A percentile compares a stretch with the other conserved stretches of the same genome.
phyloP scores from a whole-genome alignment of 176 grass and related monocot genomes.

The Oryza punctata region DNA sequence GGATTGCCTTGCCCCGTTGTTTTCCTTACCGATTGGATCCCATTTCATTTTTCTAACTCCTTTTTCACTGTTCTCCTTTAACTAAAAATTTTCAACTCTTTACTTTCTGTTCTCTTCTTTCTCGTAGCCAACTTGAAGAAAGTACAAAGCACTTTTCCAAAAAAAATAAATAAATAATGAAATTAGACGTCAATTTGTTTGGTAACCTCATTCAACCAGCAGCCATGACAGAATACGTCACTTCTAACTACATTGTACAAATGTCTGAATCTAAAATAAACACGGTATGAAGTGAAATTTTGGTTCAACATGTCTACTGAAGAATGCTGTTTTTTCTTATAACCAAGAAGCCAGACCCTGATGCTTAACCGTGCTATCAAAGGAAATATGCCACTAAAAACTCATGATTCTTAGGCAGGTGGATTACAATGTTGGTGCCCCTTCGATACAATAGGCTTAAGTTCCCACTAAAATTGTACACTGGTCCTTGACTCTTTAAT shows the following conservation, averaged over 20 bases:
- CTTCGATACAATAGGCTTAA: slow-evolving; percentile 32
- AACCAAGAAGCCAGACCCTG: background rate
- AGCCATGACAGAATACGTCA: background rate
- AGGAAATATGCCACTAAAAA: background rate
- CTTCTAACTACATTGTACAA: background rate
- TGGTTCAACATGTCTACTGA: background rate
- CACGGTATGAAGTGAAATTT: background rate
- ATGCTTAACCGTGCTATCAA: background rate
- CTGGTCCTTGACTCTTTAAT: slow-evolving; percentile 6
- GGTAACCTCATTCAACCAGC: no score
- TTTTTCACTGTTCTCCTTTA: no score
- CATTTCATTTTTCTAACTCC: no score
- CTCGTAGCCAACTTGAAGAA: background rate
- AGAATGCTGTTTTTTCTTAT: background rate
- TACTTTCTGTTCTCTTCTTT: background rate
- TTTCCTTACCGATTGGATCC: no score
- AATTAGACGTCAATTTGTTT: background rate
- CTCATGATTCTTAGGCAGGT: background rate
- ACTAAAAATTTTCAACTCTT: no score
- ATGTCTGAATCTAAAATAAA: background rate
- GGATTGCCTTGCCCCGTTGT: no score
- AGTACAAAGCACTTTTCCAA: background rate
- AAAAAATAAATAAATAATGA: background rate
- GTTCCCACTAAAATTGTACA: slow-evolving; percentile 38
- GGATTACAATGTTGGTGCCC: slow-evolving; percentile 19